Percentiles rank a stretch among this genome's conserved stretches.
These are phyloP conservation scores for Botryotinia convoluta DNA, from an alignment of 2,329 filamentous ascomycete species.

Conservation along the genomic window DNA sequence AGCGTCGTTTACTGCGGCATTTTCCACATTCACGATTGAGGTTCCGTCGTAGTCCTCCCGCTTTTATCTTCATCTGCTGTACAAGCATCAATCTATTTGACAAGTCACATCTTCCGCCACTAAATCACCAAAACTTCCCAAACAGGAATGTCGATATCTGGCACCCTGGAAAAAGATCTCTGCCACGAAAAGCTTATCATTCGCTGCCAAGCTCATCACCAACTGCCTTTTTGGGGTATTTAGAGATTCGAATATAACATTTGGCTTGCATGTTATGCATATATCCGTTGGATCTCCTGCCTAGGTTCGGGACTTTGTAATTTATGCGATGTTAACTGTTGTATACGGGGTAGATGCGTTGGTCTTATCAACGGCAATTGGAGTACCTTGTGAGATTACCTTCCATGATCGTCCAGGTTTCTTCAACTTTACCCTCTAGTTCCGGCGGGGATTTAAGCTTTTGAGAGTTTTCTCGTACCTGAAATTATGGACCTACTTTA, in stretches of 20 bases:
- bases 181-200: slow-evolving; percentile 18
- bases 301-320: slow-evolving; percentile 13
- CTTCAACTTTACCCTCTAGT: background rate
- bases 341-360: background rate
- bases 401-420: slow-evolving; percentile 1
- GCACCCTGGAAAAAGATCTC: background rate
- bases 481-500: slow-evolving; percentile 2
- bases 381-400: background rate
- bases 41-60: background rate
- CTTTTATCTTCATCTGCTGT: background rate
- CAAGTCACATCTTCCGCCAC: slow-evolving; percentile 4
- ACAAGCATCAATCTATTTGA: background rate
- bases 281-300: background rate
- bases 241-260: background rate
- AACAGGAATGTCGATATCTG: slow-evolving; percentile 14
- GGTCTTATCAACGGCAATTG: slow-evolving; percentile 13
- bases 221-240: slow-evolving; percentile 13
- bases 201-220: background rate
- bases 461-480: slow-evolving; percentile 4
- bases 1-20: background rate
- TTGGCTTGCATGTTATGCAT: slow-evolving; percentile 1
- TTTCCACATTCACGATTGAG: background rate
- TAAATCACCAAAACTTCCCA: background rate
- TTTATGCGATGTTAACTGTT: background rate
- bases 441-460: background rate